A percentile compares a stretch with the other conserved stretches of the same genome.
Conservation (phyloP, 495 filamentous ascomycete genomes). For the Neurospora terricola region DNA sequence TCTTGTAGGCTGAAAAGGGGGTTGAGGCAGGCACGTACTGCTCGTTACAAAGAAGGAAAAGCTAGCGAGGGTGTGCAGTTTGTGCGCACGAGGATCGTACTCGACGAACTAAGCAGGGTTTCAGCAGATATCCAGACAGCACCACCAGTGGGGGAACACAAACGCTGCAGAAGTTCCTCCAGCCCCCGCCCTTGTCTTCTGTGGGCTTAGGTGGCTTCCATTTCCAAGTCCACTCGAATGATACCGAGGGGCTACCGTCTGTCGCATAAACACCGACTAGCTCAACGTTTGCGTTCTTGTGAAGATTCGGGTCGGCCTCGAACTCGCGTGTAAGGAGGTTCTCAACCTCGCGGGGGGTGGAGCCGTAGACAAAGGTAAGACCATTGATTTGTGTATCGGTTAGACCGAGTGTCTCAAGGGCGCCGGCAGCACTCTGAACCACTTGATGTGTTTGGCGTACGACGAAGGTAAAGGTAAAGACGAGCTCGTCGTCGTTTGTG, state of each 20-base stretch:
- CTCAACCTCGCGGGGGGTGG: constrained; percentile 76
- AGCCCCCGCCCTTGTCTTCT: constrained; percentile 84
- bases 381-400: constrained; percentile 74
- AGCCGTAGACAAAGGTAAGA: constrained; percentile 84
- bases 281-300: constrained; percentile 93
- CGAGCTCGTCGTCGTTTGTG: constrained; percentile 79
- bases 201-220: constrained; percentile 80
- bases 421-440: constrained; percentile 15
- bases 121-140: constrained; percentile 12
- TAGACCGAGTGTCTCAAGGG: constrained; percentile 32
- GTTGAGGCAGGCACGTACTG: constrained; percentile 22
- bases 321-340: constrained; percentile 92
- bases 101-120: constrained; percentile 61
- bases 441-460: constrained; percentile 56
- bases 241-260: constrained; percentile 66
- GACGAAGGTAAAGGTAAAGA: constrained; percentile 86
- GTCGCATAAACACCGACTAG: constrained; percentile 84
- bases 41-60: constrained; percentile 95
- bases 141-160: constrained; percentile 11
- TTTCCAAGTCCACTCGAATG: constrained; percentile 92
- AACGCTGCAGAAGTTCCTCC: constrained; percentile 89
- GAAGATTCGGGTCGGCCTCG: constrained; percentile 91
- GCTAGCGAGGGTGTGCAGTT: constrained; percentile 73
- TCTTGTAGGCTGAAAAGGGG: background rate
- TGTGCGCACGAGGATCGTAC: constrained; percentile 88